Percentiles rank a stretch among this genome's conserved stretches.
Evolutionary conservation across 2,329 filamentous ascomycete species (phyloP).

Genomic region (Fusarium sp.): DNA sequence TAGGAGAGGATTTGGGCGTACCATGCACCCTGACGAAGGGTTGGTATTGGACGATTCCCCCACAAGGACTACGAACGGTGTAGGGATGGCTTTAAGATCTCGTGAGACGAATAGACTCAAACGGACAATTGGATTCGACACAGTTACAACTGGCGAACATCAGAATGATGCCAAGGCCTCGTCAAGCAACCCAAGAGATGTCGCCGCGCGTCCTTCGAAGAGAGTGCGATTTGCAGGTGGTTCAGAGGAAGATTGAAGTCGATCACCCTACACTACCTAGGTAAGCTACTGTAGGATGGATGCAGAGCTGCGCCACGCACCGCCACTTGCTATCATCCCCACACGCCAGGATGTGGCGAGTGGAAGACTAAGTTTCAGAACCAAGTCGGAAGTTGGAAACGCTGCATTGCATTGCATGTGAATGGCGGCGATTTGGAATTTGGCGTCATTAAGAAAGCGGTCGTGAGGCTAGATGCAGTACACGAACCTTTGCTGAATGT

Average conservation of each 20-base stretch:
- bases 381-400: conserved; percentile 38
- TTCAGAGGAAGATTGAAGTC: conserved; percentile 2
- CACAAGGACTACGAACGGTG: conserved; percentile 17
- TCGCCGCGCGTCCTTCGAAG: conserved; percentile 46
- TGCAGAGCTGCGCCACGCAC: conserved; percentile 21
- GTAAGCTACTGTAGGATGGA: not conserved
- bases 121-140: conserved; percentile 36
- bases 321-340: conserved; percentile 9
- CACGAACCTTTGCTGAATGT: not conserved
- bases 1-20: conserved; percentile 59
- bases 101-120: conserved; percentile 41
- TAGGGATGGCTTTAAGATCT: conserved; percentile 11
- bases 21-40: conserved; percentile 60
- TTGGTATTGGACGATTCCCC: conserved; percentile 51
- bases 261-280: not conserved
- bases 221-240: conserved; percentile 50
- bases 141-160: conserved; percentile 19
- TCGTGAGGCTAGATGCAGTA: not conserved
- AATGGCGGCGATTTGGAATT: conserved; percentile 16
- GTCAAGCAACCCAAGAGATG: conserved; percentile 26
- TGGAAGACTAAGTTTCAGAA: conserved; percentile 35
- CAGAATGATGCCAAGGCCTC: conserved; percentile 18
- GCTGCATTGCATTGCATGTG: conserved; percentile 5
- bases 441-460: conserved; percentile 26
- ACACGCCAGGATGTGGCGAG: conserved; percentile 24